Evolutionary conservation across 2,329 filamentous ascomycete genomes (phyloP).

Genomic region (Xylariaceae sp.): DNA sequence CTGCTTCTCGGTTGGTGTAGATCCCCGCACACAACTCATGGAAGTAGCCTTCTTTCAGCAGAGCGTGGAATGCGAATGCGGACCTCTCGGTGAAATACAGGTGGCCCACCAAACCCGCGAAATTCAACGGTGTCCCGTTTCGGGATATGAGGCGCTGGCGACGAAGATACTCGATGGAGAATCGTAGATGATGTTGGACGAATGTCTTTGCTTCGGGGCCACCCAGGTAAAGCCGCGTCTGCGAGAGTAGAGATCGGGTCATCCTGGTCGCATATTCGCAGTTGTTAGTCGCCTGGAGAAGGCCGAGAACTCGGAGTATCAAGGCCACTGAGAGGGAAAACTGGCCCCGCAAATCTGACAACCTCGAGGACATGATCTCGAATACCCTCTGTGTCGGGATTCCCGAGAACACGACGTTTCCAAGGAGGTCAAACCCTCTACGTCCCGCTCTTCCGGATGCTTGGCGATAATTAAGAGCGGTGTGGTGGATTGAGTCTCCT

Average conservation of each 20-base stretch:
- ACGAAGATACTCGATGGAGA: slow-evolving; percentile 79
- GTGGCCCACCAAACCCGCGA: slow-evolving; percentile 70
- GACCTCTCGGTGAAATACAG: slow-evolving; percentile 78
- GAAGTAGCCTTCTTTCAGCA: slow-evolving; percentile 73
- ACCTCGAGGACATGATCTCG: slow-evolving; percentile 70
- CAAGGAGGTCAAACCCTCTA: slow-evolving; percentile 78
- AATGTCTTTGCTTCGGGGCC: slow-evolving; percentile 68
- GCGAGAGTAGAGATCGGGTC: slow-evolving; percentile 69
- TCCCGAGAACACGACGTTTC: slow-evolving; percentile 78
- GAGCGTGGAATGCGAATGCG: slow-evolving; percentile 74
- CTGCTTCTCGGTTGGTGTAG: slow-evolving; percentile 44
- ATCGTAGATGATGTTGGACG: slow-evolving; percentile 75
- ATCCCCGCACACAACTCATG: slow-evolving; percentile 61
- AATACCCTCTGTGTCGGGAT: slow-evolving; percentile 63
- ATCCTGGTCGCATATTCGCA: slow-evolving; percentile 63
- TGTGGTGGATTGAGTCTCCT: slow-evolving; percentile 73
- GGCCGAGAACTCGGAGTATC: slow-evolving; percentile 67
- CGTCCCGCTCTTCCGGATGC: slow-evolving; percentile 77
- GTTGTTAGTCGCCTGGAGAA: slow-evolving; percentile 67
- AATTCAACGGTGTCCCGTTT: slow-evolving; percentile 68
- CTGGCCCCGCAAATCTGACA: slow-evolving; percentile 76
- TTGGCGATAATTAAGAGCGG: slow-evolving; percentile 76
- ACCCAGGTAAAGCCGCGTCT: slow-evolving; percentile 71
- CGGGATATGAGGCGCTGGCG: slow-evolving; percentile 66
- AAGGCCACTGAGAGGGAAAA: slow-evolving; percentile 77